Evolutionary conservation across 116 monocot genomes (phyloP).

Genomic region (Posidonia oceanica): DNA sequence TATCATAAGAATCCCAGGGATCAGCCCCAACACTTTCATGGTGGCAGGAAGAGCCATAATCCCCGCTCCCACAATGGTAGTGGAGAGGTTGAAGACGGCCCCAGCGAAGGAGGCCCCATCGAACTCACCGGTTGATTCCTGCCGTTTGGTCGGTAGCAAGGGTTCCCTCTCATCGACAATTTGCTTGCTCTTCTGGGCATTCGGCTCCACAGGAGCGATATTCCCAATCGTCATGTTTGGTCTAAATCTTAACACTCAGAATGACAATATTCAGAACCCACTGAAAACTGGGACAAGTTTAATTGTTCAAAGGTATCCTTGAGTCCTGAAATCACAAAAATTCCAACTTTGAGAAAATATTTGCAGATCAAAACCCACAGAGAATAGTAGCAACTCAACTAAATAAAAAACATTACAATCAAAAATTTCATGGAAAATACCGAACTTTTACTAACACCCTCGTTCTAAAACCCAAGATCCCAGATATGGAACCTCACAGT

Average conservation of each 20-base stretch:
- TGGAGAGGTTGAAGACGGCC: conserved; percentile 76
- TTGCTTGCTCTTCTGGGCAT: conserved; percentile 15
- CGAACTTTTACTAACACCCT: too few relatives aligned
- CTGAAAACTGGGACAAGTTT: not conserved
- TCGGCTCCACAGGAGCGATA: conserved; percentile 8
- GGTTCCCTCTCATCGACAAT: conserved; percentile 42
- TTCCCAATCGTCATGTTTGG: conserved; percentile 38
- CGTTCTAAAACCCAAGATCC: too few relatives aligned
- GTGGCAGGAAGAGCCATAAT: conserved; percentile 79
- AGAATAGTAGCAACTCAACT: too few relatives aligned
- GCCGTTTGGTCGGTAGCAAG: conserved; percentile 32
- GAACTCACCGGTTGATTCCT: conserved; percentile 31
- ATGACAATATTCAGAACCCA: not conserved
- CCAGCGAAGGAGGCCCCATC: conserved; percentile 67
- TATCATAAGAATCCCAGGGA: conserved; percentile 59
- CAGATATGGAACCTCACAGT: too few relatives aligned
- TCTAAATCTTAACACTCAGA: not conserved
- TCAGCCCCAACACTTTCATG: conserved; percentile 63
- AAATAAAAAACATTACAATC: too few relatives aligned
- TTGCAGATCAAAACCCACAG: too few relatives aligned
- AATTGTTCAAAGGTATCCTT: not conserved
- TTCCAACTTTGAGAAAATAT: not conserved
- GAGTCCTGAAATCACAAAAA: not conserved
- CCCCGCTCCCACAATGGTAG: conserved; percentile 77
- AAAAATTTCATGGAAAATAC: too few relatives aligned